phyloP scores from a whole-genome alignment of 106 monocot genomes.

The Iris macrosiphon region DNA sequence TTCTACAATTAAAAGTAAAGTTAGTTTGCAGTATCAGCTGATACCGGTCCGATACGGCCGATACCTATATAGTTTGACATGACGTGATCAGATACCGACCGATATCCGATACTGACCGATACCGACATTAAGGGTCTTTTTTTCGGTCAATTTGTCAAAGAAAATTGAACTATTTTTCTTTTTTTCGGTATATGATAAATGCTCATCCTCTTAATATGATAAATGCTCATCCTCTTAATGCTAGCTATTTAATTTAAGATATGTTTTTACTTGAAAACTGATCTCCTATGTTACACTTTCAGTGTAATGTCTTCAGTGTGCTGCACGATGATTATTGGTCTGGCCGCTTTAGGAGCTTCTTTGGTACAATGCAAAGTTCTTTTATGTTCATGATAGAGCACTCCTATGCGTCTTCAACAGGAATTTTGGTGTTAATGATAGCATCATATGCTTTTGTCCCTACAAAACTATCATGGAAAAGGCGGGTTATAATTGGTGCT shows the following conservation, averaged over 20 bases:
- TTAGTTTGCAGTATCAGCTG: too few relatives aligned
- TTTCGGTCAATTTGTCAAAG: too few relatives aligned
- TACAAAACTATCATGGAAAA: conserved; percentile 72
- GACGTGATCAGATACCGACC: too few relatives aligned
- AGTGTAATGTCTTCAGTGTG: conserved; percentile 77
- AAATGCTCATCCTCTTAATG: too few relatives aligned
- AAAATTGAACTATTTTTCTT: too few relatives aligned
- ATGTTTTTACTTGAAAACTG: not conserved
- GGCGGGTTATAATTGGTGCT: conserved; percentile 56
- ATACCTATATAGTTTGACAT: too few relatives aligned
- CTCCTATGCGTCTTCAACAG: conserved; percentile 79
- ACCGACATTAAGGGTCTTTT: too few relatives aligned
- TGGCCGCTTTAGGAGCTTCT: conserved; percentile 60
- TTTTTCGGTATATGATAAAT: too few relatives aligned
- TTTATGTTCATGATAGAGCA: conserved; percentile 77
- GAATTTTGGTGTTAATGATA: conserved; percentile 43
- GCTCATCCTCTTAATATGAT: too few relatives aligned
- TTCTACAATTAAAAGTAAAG: too few relatives aligned
- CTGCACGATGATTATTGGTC: conserved; percentile 68
- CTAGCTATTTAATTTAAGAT: not conserved
- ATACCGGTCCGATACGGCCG: too few relatives aligned
- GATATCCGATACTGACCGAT: too few relatives aligned
- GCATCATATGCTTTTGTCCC: conserved; percentile 77
- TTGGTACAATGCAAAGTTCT: conserved; percentile 52
- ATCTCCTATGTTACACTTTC: conserved; percentile 5